phyloP scores from a whole-genome alignment of 345 rosid genomes.

The Aquilaria malaccensis region DNA sequence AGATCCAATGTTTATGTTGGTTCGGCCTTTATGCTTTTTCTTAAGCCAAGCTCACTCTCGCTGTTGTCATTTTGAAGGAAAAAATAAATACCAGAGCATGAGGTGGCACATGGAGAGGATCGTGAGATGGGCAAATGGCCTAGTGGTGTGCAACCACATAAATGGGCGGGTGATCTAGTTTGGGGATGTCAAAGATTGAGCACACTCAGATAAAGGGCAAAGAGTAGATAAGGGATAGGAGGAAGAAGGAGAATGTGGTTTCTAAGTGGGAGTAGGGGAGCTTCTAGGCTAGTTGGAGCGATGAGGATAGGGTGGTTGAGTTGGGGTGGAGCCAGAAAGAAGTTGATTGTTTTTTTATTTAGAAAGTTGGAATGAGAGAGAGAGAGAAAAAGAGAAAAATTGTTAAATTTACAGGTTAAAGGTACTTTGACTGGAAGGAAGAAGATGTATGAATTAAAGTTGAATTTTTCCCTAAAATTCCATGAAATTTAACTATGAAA shows the following conservation, averaged over 20 bases:
- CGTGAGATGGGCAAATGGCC: no score
- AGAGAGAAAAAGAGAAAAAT: no score
- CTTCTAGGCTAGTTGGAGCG: constrained; percentile 37
- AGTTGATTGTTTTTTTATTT: no score
- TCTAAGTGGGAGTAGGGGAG: constrained; percentile 36
- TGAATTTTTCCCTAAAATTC: no score
- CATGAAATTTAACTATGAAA: no score
- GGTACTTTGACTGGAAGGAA: no score
- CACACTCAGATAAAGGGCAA: constrained; percentile 6
- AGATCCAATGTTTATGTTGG: constrained; percentile 41
- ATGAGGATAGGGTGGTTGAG: constrained; percentile 25
- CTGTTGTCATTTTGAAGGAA: constrained; percentile 51
- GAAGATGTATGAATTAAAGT: no score
- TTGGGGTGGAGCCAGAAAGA: constrained; percentile 13
- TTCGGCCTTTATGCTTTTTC: constrained; percentile 44
- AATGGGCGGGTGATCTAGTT: no score
- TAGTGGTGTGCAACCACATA: no score
- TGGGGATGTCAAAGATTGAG: no score
- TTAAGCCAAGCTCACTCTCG: constrained; percentile 57
- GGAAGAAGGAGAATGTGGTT: constrained; percentile 36
- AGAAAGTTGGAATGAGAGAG: no score
- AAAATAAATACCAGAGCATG: constrained; percentile 30
- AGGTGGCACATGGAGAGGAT: constrained; percentile 45
- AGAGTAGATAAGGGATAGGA: constrained; percentile 39
- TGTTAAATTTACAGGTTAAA: no score